Percentiles rank a stretch among this genome's conserved stretches.
These are phyloP conservation scores for Aurifilum marmelostoma DNA, from an alignment of 2,329 filamentous ascomycete species.

Conservation along the genomic window DNA sequence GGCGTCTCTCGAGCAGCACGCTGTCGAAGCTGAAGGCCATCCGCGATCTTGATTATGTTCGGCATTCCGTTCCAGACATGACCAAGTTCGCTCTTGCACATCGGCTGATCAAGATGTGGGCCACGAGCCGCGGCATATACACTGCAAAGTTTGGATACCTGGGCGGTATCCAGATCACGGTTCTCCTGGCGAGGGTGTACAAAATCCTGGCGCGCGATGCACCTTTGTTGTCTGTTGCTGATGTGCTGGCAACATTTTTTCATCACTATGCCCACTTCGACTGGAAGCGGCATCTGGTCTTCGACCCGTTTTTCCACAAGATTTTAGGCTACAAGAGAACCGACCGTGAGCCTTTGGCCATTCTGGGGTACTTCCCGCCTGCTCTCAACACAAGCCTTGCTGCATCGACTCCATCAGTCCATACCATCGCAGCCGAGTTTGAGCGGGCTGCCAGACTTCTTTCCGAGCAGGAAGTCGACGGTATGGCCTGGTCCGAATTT, in stretches of 20 bases:
- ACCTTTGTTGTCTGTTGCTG: conserved; percentile 47
- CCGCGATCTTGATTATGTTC: conserved; percentile 64
- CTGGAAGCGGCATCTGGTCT: conserved; percentile 58
- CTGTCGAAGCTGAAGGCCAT: conserved; percentile 66
- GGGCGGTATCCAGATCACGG: conserved; percentile 65
- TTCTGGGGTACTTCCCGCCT: conserved; percentile 65
- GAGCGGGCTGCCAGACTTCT: conserved; percentile 49
- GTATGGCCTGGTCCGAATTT: conserved; percentile 49
- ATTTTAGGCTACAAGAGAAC: conserved; percentile 56
- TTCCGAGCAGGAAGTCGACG: conserved; percentile 35
- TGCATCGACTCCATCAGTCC: conserved; percentile 56
- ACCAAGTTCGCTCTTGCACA: conserved; percentile 61
- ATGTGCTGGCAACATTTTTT: conserved; percentile 65
- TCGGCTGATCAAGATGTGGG: conserved; percentile 65
- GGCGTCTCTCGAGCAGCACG: conserved; percentile 57
- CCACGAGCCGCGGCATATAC: conserved; percentile 64
- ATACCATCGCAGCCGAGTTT: conserved; percentile 56
- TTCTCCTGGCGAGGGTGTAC: conserved; percentile 63
- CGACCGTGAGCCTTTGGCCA: conserved; percentile 62
- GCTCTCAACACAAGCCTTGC: conserved; percentile 62
- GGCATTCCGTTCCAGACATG: conserved; percentile 61
- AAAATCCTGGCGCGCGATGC: conserved; percentile 53
- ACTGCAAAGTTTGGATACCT: conserved; percentile 67
- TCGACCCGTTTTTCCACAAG: conserved; percentile 63
- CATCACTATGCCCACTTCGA: conserved; percentile 63